A percentile compares a stretch with the other conserved stretches of the same genome.
phyloP scores from a whole-genome alignment of 2,329 filamentous ascomycete genomes.

The Sclerotinia subarctica region DNA sequence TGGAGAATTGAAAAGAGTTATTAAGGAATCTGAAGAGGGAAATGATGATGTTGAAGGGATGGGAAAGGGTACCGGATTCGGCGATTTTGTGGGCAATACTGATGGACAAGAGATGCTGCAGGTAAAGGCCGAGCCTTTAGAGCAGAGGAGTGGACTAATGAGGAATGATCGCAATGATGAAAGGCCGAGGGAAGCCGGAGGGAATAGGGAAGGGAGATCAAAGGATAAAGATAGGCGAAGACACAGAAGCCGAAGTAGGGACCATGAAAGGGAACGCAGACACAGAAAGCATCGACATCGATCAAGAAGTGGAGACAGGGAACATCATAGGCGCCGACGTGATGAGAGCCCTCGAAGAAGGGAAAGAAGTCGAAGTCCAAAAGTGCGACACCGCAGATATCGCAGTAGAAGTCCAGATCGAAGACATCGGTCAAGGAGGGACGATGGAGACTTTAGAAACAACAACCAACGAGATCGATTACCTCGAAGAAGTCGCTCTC shows the following conservation, averaged over 20 bases:
- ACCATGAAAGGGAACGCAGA: slow-evolving; percentile 18
- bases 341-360: slow-evolving; percentile 32
- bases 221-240: slow-evolving; percentile 35
- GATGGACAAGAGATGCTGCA: slow-evolving; percentile 24
- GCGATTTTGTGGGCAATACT: slow-evolving; percentile 36
- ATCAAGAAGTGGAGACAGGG: slow-evolving; percentile 33
- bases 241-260: slow-evolving; percentile 36
- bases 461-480: slow-evolving; percentile 14
- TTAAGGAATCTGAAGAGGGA: slow-evolving; percentile 46
- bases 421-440: slow-evolving; percentile 30
- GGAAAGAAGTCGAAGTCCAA: slow-evolving; percentile 34
- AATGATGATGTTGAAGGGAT: slow-evolving; percentile 39
- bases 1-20: slow-evolving; percentile 53
- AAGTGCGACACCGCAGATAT: slow-evolving; percentile 27
- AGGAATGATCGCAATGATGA: slow-evolving; percentile 24
- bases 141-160: slow-evolving; percentile 29
- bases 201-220: slow-evolving; percentile 32
- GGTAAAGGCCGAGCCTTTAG: slow-evolving; percentile 17
- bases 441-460: slow-evolving; percentile 25
- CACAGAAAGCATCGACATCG: slow-evolving; percentile 27
- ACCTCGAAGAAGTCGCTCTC: slow-evolving; percentile 28
- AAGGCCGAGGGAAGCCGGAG: slow-evolving; percentile 29
- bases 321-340: slow-evolving; percentile 27
- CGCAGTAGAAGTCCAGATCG: slow-evolving; percentile 37
- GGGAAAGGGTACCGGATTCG: slow-evolving; percentile 35